Evolutionary conservation across 2,329 filamentous ascomycete genomes (phyloP).

Genomic region (Aquanectria penicillioides): DNA sequence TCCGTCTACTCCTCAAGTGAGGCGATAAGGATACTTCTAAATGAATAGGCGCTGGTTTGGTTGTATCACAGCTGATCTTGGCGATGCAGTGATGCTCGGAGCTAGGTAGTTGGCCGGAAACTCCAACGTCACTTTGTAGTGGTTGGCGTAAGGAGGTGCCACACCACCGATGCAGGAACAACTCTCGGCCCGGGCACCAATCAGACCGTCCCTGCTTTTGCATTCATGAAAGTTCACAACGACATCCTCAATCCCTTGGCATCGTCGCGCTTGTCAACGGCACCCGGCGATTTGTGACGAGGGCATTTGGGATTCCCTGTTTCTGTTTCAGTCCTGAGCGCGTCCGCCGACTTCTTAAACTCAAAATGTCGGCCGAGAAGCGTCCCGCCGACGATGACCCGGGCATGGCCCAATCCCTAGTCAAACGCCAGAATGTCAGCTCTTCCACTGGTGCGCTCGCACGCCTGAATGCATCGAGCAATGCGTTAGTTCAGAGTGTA

Average conservation of each 20-base stretch:
- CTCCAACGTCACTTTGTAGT: constrained; percentile 33
- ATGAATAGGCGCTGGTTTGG: too few relatives aligned
- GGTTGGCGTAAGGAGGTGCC: constrained; percentile 38
- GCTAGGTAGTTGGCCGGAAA: constrained; percentile 7
- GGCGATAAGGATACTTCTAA: too few relatives aligned
- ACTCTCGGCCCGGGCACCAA: constrained; percentile 49
- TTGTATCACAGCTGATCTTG: constrained; percentile 1
- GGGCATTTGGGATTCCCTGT: constrained; percentile 17
- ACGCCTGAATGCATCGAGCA: constrained; percentile 60
- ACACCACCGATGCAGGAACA: constrained; percentile 44
- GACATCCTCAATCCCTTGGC: constrained; percentile 13
- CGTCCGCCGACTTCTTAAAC: background rate
- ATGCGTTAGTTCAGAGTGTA: constrained; percentile 63
- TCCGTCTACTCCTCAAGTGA: too few relatives aligned
- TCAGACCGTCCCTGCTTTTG: constrained; percentile 32
- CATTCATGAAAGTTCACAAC: constrained; percentile 31
- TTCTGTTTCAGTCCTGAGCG: constrained; percentile 12
- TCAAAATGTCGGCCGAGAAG: constrained; percentile 89
- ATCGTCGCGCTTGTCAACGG: constrained; percentile 24
- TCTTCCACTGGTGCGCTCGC: constrained; percentile 59
- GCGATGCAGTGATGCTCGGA: constrained; percentile 27
- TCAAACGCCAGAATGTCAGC: constrained; percentile 85
- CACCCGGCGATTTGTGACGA: constrained; percentile 6
- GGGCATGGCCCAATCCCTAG: constrained; percentile 79
- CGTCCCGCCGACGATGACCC: constrained; percentile 88